Base-by-base conservation (phyloP, 2,329 filamentous ascomycete species). In the Sclerotinia borealis region DNA sequence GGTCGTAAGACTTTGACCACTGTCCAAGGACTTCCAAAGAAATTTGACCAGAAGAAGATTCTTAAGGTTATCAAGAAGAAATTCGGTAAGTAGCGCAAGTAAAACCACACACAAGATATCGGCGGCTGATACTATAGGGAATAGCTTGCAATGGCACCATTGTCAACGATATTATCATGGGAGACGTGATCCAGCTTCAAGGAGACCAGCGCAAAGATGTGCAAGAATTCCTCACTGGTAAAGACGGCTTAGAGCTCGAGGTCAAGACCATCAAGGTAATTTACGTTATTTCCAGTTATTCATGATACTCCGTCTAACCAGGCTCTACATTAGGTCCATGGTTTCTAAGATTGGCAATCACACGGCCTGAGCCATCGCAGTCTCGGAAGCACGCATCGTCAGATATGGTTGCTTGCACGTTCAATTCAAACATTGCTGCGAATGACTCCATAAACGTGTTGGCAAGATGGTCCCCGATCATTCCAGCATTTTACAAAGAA, bases 1-100 rank as follows among this genome's bases (percentile, higher is more conserved):
- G 95, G 95, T 88, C 95, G 95, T 81, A 99, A 99, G 87, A 98
- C 95, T 84, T 86, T 99, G 90, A 99, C 95, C 75, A 99, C 95
- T 75, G 93, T 99, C 76, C 93, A 98, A 86, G 95, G 95, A 81
- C 88, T 99, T 75, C 93, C 95, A 69, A 95, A 95, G 84, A 97
- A 98, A 79, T 98, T 97, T 77, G 93, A 97, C 82, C 92, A 95
- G 81, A 98, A 97, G 88, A 97, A 97, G 84, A 97, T 99, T 78
- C 88, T 99, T 76, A 97, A 97, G 85, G 93, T 96, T 80, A 96
- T 98, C 85, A 98, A 98, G 89, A 98, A 98, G 87, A 95, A 96
- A 79, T 98, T 98, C 76, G 90, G 89, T 92, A 84, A 68, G 86
- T 76, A 59, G 11, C 47, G 39, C 37, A 19, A 31, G 25, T 25